Evolutionary conservation across 805 yeast species (phyloP).

Genomic region (Lipomyces sp.): DNA sequence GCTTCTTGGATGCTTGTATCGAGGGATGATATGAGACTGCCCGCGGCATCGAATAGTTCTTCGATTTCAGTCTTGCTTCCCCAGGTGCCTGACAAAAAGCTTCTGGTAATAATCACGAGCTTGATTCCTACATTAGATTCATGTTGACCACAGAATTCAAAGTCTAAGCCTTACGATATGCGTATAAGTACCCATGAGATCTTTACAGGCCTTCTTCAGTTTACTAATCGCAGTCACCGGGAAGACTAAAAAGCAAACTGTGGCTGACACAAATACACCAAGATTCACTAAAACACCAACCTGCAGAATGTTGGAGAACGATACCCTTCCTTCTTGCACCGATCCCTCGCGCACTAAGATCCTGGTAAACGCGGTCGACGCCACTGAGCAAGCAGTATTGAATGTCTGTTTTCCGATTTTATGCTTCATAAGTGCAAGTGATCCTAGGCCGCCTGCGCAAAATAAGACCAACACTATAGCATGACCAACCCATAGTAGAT

Average conservation of each 20-base stretch:
- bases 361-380: conserved; percentile 71
- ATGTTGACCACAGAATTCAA: conserved; percentile 38
- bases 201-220: conserved; percentile 48
- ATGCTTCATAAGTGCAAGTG: conserved; percentile 72
- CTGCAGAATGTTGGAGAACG: conserved; percentile 58
- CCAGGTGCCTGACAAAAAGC: conserved; percentile 31
- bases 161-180: conserved; percentile 41
- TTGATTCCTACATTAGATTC: background rate
- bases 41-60: conserved; percentile 20
- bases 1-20: conserved; percentile 59
- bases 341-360: conserved; percentile 77
- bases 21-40: conserved; percentile 40
- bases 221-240: conserved; percentile 61
- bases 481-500: conserved; percentile 46
- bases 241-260: conserved; percentile 65
- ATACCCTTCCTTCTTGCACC: conserved; percentile 60
- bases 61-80: conserved; percentile 34
- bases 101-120: conserved; percentile 24
- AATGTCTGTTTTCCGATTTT: conserved; percentile 68
- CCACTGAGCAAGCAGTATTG: conserved; percentile 79
- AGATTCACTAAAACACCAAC: conserved; percentile 61
- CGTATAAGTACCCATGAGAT: conserved; percentile 59
- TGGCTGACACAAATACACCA: conserved; percentile 66
- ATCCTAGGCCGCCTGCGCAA: conserved; percentile 63
- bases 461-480: conserved; percentile 56